These are phyloP conservation scores for Paradendryphiella salina DNA, from an alignment of 2,329 filamentous ascomycete genomes.

Conservation along the genomic window DNA sequence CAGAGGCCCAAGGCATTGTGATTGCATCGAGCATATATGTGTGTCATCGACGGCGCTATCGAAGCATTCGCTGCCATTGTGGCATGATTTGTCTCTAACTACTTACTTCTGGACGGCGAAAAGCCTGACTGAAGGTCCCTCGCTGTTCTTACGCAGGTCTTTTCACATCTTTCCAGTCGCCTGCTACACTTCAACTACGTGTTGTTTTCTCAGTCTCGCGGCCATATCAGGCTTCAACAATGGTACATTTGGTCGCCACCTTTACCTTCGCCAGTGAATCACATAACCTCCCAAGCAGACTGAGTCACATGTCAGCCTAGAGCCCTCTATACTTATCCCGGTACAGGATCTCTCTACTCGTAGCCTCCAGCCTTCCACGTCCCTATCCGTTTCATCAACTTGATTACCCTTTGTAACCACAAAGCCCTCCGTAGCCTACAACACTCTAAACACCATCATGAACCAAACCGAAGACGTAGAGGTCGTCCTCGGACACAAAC, in stretches of 20 bases:
- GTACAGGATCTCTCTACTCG: background rate
- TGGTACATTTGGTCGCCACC: background rate
- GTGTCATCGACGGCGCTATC: too few relatives aligned
- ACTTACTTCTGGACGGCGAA: too few relatives aligned
- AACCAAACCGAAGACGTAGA: conserved; percentile 44
- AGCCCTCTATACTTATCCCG: background rate
- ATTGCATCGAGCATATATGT: too few relatives aligned
- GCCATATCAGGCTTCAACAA: background rate
- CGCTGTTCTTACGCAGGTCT: background rate
- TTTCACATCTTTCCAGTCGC: background rate
- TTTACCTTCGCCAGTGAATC: background rate
- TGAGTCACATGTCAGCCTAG: background rate
- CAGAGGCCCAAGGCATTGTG: too few relatives aligned
- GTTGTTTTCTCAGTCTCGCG: background rate
- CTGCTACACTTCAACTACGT: background rate
- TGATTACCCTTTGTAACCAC: background rate
- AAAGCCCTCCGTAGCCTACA: too few relatives aligned
- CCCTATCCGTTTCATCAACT: background rate
- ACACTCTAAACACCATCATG: conserved; percentile 27
- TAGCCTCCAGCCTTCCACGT: background rate
- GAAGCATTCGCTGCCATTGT: too few relatives aligned
- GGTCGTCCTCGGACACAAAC: conserved; percentile 36
- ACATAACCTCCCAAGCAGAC: background rate
- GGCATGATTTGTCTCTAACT: too few relatives aligned
- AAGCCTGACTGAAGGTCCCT: background rate